Conservation (phyloP, 371 early-diverging fungal species). For the Mortierella sp. region DNA sequence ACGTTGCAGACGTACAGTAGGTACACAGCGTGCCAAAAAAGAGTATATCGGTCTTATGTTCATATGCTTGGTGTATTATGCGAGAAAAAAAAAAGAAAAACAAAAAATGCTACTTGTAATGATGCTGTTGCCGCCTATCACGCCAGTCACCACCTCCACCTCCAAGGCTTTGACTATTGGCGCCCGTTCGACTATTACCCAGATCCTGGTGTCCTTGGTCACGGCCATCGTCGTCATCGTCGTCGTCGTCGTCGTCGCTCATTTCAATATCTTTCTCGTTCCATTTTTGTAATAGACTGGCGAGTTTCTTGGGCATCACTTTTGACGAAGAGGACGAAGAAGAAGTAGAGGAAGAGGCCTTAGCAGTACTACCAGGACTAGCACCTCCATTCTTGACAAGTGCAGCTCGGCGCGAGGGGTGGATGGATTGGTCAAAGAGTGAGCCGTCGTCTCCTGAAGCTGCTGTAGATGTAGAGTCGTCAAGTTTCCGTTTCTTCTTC, state of each 20-base stretch:
- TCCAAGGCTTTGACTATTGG: constrained; percentile 45
- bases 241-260: constrained; percentile 26
- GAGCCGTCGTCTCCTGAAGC: not conserved
- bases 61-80: not conserved
- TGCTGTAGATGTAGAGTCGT: not conserved
- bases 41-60: too few relatives aligned
- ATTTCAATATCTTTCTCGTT: constrained; percentile 39
- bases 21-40: too few relatives aligned
- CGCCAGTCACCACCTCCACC: constrained; percentile 32
- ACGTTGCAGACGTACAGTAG: too few relatives aligned
- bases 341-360: not conserved
- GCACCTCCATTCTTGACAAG: constrained; percentile 15
- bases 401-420: constrained; percentile 45
- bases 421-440: constrained; percentile 28
- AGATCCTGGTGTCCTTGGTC: not conserved
- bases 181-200: constrained; percentile 23
- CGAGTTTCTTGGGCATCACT: constrained; percentile 51
- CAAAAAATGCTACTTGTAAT: constrained; percentile 13
- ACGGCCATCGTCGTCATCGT: constrained; percentile 12
- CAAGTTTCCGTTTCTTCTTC: constrained; percentile 35
- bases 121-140: constrained; percentile 30
- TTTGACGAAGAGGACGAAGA: constrained; percentile 23
- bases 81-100: not conserved
- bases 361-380: not conserved
- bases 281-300: constrained; percentile 49